Percentiles rank a stretch among this genome's conserved stretches.
phyloP scores from a whole-genome alignment of 495 filamentous ascomycete genomes.

The Hypoxylon intermedium region DNA sequence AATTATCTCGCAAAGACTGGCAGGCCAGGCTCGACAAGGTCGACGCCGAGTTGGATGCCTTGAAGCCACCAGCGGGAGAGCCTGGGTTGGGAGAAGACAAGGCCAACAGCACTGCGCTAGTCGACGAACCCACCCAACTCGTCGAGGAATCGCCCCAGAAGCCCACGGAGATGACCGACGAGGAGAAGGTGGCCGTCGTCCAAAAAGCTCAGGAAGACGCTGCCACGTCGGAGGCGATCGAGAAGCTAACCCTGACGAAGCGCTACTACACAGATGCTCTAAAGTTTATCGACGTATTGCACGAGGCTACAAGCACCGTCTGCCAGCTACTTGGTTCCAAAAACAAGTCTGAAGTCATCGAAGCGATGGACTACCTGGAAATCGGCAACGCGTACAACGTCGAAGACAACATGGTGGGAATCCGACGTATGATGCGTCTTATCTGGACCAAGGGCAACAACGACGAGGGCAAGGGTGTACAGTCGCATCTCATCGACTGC shows the following conservation, averaged over 20 bases:
- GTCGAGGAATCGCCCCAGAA: constrained; percentile 68
- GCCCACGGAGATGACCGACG: constrained; percentile 62
- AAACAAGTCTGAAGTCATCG: constrained; percentile 97
- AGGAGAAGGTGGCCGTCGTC: constrained; percentile 61
- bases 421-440: constrained; percentile 89
- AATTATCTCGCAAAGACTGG: constrained; percentile 86
- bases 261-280: constrained; percentile 92
- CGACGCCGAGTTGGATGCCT: constrained; percentile 77
- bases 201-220: constrained; percentile 75
- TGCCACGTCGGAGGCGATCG: constrained; percentile 76
- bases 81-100: constrained; percentile 74
- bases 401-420: constrained; percentile 86
- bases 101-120: constrained; percentile 65
- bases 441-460: constrained; percentile 99
- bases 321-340: constrained; percentile 88
- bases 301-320: constrained; percentile 76
- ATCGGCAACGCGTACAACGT: constrained; percentile 94
- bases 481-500: constrained; percentile 94
- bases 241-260: constrained; percentile 82
- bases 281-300: constrained; percentile 92
- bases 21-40: constrained; percentile 76
- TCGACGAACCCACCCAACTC: constrained; percentile 88
- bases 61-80: constrained; percentile 80
- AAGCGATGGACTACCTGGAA: constrained; percentile 98
- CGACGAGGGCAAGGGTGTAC: constrained; percentile 97